phyloP scores from a whole-genome alignment of 345 rosid species.

The Eucalyptus curtisii region DNA sequence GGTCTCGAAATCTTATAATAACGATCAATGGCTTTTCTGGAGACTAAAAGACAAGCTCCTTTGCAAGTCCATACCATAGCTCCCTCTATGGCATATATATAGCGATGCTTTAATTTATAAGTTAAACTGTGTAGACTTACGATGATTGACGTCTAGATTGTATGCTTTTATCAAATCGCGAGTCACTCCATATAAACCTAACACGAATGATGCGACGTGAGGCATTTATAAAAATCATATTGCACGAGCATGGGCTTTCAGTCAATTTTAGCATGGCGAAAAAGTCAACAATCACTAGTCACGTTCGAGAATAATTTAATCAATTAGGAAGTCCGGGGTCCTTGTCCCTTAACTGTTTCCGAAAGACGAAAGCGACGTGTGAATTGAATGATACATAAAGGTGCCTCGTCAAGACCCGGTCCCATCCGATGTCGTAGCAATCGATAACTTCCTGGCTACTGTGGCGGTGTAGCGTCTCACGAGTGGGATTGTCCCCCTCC shows the following conservation, averaged over 20 bases:
- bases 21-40: not conserved
- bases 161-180: not conserved
- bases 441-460: not conserved
- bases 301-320: not conserved
- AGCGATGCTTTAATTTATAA: not conserved
- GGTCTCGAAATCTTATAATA: not conserved
- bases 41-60: not conserved
- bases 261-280: not conserved
- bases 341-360: not conserved
- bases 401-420: not conserved
- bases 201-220: not conserved
- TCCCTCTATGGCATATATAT: not conserved
- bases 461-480: conserved; percentile 4
- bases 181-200: not conserved
- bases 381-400: not conserved
- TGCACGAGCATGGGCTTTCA: not conserved
- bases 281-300: not conserved
- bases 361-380: not conserved
- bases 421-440: not conserved
- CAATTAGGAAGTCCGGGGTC: not conserved
- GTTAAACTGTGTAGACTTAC: not conserved
- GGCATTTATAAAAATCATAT: not conserved
- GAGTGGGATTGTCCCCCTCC: conserved; percentile 31
- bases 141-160: not conserved
- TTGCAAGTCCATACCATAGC: not conserved